A percentile compares a stretch with the other conserved stretches of the same genome.
These are phyloP conservation scores for Cardamine chenopodiifolia DNA, from an alignment of 345 rosid species.

Conservation along the genomic window DNA sequence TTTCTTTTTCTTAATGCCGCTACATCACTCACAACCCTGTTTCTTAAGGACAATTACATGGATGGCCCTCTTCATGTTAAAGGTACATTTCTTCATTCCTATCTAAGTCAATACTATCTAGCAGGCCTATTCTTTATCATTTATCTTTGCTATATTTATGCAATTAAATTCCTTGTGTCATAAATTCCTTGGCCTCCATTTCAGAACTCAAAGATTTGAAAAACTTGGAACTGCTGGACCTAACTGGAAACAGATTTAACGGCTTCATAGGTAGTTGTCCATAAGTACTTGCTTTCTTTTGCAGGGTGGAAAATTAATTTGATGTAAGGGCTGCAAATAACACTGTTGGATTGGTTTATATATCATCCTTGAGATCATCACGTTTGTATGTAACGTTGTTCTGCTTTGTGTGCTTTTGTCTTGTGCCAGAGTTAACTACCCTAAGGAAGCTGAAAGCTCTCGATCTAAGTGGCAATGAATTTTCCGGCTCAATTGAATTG, in stretches of 20 bases:
- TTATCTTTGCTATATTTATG: neutral
- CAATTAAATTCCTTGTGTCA: too few species aligned
- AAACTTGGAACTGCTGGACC: neutral
- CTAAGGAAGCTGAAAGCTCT: neutral
- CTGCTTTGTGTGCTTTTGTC: too few species aligned
- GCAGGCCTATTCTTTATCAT: too few species aligned
- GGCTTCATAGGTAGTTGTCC: neutral
- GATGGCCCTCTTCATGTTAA: neutral
- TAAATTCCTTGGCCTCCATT: neutral
- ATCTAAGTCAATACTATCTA: neutral
- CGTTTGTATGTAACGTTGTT: too few species aligned
- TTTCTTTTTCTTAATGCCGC: neutral
- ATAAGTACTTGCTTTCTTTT: neutral
- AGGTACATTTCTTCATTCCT: neutral
- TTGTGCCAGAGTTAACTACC: too few species aligned
- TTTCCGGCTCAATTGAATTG: neutral
- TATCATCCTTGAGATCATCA: too few species aligned
- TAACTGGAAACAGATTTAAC: neutral
- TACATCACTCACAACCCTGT: neutral
- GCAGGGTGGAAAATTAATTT: neutral
- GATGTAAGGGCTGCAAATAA: too few species aligned
- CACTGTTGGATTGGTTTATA: too few species aligned
- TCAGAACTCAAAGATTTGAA: neutral
- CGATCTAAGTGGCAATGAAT: neutral
- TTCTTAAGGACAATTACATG: neutral